Base-by-base conservation (phyloP, 768 basidiomycete genomes). In the Holtermanniella nyarrowii region DNA sequence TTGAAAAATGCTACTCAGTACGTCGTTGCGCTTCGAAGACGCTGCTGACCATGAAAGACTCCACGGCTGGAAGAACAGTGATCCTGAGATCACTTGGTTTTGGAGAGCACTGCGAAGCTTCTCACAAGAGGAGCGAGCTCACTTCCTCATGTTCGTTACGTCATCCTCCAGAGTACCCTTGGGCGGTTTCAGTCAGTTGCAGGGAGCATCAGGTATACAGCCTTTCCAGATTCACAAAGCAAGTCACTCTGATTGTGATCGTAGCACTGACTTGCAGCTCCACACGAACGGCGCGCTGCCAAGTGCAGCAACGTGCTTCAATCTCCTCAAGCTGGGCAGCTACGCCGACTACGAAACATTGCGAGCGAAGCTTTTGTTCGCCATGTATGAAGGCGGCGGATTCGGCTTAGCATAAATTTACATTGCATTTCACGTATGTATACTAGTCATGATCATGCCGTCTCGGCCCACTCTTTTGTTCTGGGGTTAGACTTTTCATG, bases 41-140 rank as follows among this genome's bases (percentile, higher is more conserved):
- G 7, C 31, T 37, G 31, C 7, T 16, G 31, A 7, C 16, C 16
- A 22, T 42, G 44, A 18, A 54, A 69, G 62, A 43, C 48, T 70
- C 44, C 66, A 65, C 48, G 66, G 66, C 26, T 73, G 67, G 66
- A 69, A 70, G 46, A 44, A 63, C 27, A 63, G 59, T 13, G 91
- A 99, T 69, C 88, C 93, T 4, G 90, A 93, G 63, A 90, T 97
- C 54, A 83, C 87, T 24, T 99, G 91, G 91, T 96, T 89, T 85
- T 99, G 95, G 95, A 80, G 95, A 58, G 93, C 93, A 1, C 79
- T 99, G 41, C 89, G 97, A 72, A 93, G 89, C 7, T 96, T 96
- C 75, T 88, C 86, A 59, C 85, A 93, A 26, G 91, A 96, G 62
- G 95, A 99, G 73, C 78, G 89, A 50, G 90, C 95, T 26, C 90